Conservation (phyloP, 2,329 filamentous ascomycete genomes). For the Stromatinia cepivora region DNA sequence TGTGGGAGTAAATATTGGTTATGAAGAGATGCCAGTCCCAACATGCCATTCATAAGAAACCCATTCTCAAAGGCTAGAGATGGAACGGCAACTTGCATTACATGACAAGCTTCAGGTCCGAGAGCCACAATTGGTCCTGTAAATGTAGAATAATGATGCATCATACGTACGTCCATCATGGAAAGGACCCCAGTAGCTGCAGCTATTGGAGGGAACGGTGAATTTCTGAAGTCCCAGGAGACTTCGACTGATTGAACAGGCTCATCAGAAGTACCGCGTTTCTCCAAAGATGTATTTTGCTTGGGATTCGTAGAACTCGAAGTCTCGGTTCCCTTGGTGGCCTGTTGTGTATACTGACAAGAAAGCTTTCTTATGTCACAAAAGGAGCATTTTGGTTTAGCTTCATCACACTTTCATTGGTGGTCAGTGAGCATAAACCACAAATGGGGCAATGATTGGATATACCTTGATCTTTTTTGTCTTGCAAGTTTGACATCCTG, state of each 20-base stretch:
- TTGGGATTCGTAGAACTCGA: background rate
- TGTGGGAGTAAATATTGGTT: conserved; percentile 30
- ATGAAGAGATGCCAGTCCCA: conserved; percentile 38
- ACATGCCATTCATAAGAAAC: conserved; percentile 35
- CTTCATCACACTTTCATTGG: conserved; percentile 37
- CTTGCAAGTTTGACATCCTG: conserved; percentile 38
- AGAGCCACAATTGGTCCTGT: conserved; percentile 32
- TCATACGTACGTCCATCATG: conserved; percentile 32
- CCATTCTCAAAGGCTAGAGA: conserved; percentile 38
- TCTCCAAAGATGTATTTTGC: background rate
- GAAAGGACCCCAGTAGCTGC: conserved; percentile 31
- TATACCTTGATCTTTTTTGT: conserved; percentile 39
- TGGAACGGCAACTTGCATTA: conserved; percentile 33
- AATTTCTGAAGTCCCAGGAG: conserved; percentile 21
- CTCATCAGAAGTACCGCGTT: background rate
- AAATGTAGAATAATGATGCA: conserved; percentile 38
- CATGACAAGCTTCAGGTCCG: conserved; percentile 23
- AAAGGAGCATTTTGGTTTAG: conserved; percentile 36
- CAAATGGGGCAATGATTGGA: background rate
- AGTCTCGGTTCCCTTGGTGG: background rate
- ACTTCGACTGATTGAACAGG: background rate
- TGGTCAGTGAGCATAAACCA: background rate
- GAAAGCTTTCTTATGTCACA: conserved; percentile 35
- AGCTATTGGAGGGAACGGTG: conserved; percentile 26
- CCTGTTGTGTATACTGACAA: conserved; percentile 31